Conservation (phyloP, 495 filamentous ascomycete genomes). For the Rhypophila decipiens region DNA sequence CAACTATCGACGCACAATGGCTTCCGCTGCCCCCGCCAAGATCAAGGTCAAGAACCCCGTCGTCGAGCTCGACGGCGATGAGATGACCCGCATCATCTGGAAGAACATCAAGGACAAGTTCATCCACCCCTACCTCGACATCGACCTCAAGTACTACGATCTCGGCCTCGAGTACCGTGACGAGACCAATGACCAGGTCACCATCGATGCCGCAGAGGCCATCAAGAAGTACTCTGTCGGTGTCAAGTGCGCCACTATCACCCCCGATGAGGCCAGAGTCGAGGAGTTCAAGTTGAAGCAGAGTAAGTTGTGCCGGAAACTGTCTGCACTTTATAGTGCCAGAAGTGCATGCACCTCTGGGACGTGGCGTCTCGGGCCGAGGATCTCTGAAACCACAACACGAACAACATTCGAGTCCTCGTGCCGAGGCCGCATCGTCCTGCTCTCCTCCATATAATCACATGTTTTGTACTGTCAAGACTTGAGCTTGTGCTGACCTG, state of each 20-base stretch:
- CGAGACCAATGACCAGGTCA: slow-evolving; percentile 93
- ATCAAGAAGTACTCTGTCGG: slow-evolving; percentile 98
- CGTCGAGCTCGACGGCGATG: slow-evolving; percentile 95
- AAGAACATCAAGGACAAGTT: slow-evolving; percentile 97
- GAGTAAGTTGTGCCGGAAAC: slow-evolving; percentile 49
- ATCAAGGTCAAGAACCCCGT: slow-evolving; percentile 98
- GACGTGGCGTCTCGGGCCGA: too few relatives aligned
- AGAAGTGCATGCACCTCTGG: too few relatives aligned
- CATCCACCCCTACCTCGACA: slow-evolving; percentile 87
- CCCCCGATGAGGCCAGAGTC: slow-evolving; percentile 90
- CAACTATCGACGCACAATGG: slow-evolving; percentile 34
- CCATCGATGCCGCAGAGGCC: slow-evolving; percentile 86
- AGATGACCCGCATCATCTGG: slow-evolving; percentile 99
- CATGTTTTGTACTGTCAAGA: too few relatives aligned
- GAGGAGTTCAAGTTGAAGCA: slow-evolving; percentile 98
- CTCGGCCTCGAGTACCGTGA: slow-evolving; percentile 92
- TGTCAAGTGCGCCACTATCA: slow-evolving; percentile 99
- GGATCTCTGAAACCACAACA: too few relatives aligned
- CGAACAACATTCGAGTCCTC: too few relatives aligned
- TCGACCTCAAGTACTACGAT: slow-evolving; percentile 99
- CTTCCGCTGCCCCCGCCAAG: slow-evolving; percentile 46
- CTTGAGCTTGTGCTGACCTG: not conserved
- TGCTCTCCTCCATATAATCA: too few relatives aligned
- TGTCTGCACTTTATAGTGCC: too few relatives aligned
- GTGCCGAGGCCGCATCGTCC: too few relatives aligned